These are phyloP conservation scores for Pseudogymnoascus sp. DNA, from an alignment of 2,329 filamentous ascomycete species.

Conservation along the genomic window DNA sequence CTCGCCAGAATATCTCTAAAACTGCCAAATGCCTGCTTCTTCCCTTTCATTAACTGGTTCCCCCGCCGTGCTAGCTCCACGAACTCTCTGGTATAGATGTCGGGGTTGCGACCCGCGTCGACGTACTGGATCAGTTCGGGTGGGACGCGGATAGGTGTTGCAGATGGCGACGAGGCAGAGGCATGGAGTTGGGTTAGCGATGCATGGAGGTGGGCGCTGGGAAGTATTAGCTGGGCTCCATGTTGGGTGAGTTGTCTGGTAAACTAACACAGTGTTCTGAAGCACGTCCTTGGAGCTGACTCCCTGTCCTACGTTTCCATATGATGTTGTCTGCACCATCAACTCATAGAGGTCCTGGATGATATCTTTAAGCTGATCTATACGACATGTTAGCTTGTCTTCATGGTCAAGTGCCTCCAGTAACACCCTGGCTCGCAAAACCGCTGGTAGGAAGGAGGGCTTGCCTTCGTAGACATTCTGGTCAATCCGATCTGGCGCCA, in stretches of 20 bases:
- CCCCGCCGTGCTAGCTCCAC: constrained; percentile 57
- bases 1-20: constrained; percentile 54
- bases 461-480: constrained; percentile 10
- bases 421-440: background rate
- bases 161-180: constrained; percentile 33
- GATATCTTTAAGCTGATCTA: constrained; percentile 51
- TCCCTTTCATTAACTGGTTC: constrained; percentile 60
- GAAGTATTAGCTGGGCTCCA: constrained; percentile 7
- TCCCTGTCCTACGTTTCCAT: constrained; percentile 44
- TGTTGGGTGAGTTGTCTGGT: background rate
- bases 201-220: constrained; percentile 34
- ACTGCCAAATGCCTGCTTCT: constrained; percentile 49
- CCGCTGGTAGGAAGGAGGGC: background rate
- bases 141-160: constrained; percentile 41
- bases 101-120: constrained; percentile 61
- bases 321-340: constrained; percentile 53
- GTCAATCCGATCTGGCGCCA: constrained; percentile 7
- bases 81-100: constrained; percentile 67
- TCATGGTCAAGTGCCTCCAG: background rate
- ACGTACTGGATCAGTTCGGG: constrained; percentile 60
- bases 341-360: constrained; percentile 56
- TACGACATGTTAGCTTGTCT: background rate
- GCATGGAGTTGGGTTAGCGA: constrained; percentile 35
- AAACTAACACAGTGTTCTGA: constrained; percentile 40
- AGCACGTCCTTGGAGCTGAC: constrained; percentile 45